A percentile compares a stretch with the other conserved stretches of the same genome.
phyloP scores from a whole-genome alignment of 257 asterid genomes.

The Marsdenia floribunda region DNA sequence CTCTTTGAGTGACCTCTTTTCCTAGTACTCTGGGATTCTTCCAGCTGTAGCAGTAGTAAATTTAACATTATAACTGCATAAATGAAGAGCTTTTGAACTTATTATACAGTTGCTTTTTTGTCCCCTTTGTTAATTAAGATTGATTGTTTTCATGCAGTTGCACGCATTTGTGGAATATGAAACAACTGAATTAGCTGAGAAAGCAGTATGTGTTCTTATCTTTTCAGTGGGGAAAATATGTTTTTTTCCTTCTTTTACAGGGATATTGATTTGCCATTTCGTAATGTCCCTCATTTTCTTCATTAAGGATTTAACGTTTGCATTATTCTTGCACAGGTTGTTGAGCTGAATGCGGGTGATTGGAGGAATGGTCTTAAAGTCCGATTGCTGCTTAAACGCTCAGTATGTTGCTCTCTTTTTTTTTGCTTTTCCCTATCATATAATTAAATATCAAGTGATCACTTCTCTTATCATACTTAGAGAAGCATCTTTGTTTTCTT shows the following conservation, averaged over 20 bases:
- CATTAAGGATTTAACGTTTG: constrained; percentile 9
- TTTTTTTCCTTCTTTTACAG: not conserved
- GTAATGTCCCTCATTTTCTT: constrained; percentile 5
- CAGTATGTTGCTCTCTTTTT: constrained; percentile 37
- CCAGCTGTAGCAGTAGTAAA: not conserved
- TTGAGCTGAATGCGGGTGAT: constrained; percentile 62
- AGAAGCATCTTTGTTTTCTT: not conserved
- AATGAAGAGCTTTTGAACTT: not conserved
- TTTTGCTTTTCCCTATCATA: not conserved
- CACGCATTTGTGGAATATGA: constrained; percentile 93
- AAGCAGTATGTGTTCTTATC: constrained; percentile 47
- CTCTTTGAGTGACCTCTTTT: not conserved
- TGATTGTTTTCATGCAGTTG: constrained; percentile 43
- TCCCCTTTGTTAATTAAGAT: not conserved
- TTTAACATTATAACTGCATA: not conserved
- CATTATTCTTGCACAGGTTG: constrained; percentile 37
- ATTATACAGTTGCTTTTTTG: not conserved
- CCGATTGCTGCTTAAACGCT: constrained; percentile 53
- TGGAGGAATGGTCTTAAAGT: constrained; percentile 92
- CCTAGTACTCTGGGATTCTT: not conserved
- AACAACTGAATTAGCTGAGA: constrained; percentile 71
- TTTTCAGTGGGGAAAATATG: not conserved
- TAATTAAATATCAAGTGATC: not conserved
- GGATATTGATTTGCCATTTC: not conserved
- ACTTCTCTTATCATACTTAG: not conserved